Percentiles rank a stretch among this genome's conserved stretches.
Conservation (phyloP, 1,139 yeast genomes). For the Nakaseomyces glabratus region DNA sequence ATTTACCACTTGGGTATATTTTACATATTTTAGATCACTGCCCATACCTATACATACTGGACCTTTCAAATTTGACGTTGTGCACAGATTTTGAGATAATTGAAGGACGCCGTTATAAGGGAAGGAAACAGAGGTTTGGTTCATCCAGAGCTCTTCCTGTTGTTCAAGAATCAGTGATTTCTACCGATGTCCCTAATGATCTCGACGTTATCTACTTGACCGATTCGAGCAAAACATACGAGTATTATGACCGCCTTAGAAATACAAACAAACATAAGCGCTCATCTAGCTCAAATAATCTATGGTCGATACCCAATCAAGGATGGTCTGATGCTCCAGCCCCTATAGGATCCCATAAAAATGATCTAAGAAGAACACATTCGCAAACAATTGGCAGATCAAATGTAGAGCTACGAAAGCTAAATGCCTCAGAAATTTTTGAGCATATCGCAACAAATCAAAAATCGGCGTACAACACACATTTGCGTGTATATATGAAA, state of each 20-base stretch:
- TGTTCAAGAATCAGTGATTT: conserved; percentile 15
- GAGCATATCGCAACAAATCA: conserved; percentile 11
- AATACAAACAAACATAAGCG: conserved; percentile 7
- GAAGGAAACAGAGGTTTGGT: conserved; percentile 10
- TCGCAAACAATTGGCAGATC: conserved; percentile 10
- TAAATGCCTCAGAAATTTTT: conserved; percentile 19
- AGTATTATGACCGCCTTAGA: conserved; percentile 14
- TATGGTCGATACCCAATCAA: conserved; percentile 6
- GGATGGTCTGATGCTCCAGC: conserved; percentile 19
- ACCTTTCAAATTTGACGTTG: conserved; percentile 47
- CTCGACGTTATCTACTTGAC: conserved; percentile 23
- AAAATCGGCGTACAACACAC: conserved; percentile 4
- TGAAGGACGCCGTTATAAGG: conserved; percentile 10
- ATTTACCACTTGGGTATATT: conserved; percentile 60
- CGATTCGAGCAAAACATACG: conserved; percentile 25
- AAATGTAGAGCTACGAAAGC: conserved; percentile 14
- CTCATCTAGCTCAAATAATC: conserved; percentile 9
- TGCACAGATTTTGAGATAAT: conserved; percentile 50
- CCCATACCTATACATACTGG: conserved; percentile 42
- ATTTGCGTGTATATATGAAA: conserved; percentile 17
- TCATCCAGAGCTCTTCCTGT: conserved; percentile 18
- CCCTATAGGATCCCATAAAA: conserved; percentile 19
- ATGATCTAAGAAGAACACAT: conserved; percentile 12
- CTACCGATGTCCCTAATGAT: conserved; percentile 12
- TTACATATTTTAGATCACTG: conserved; percentile 53